phyloP scores from a whole-genome alignment of 1,139 yeast genomes.

The Tardiomyces blankii region DNA sequence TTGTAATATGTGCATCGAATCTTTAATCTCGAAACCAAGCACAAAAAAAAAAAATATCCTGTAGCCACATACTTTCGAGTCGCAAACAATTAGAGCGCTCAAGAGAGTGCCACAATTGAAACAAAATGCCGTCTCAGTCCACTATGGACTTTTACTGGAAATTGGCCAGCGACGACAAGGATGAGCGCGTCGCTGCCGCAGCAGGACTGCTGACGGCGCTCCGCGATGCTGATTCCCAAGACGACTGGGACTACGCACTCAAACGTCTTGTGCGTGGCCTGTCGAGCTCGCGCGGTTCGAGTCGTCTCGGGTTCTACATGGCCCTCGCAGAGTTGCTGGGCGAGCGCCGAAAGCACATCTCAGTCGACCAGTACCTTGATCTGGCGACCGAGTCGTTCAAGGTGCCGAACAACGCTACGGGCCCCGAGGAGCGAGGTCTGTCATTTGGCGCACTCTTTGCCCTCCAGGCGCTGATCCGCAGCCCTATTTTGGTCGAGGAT shows the following conservation, averaged over 20 bases:
- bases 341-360: constrained; percentile 30
- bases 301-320: constrained; percentile 81
- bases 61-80: neutral
- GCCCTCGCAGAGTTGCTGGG: constrained; percentile 66
- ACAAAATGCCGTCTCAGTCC: neutral
- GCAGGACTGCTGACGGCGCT: constrained; percentile 49
- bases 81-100: neutral
- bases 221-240: constrained; percentile 31
- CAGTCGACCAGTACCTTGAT: constrained; percentile 34
- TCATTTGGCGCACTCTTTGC: constrained; percentile 84
- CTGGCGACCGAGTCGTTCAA: constrained; percentile 34
- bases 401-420: constrained; percentile 42
- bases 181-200: constrained; percentile 67
- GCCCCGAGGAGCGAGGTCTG: constrained; percentile 72
- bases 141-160: constrained; percentile 57
- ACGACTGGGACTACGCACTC: constrained; percentile 77
- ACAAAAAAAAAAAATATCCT: neutral
- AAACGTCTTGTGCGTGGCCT: constrained; percentile 72
- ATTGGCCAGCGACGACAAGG: constrained; percentile 65
- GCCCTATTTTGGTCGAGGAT: constrained; percentile 33
- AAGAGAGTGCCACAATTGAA: neutral
- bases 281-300: constrained; percentile 70
- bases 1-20: no score
- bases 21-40: no score
- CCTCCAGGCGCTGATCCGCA: constrained; percentile 59